phyloP scores from a whole-genome alignment of 1,284 basidiomycete species.

The Papiliotrema laurentii region DNA sequence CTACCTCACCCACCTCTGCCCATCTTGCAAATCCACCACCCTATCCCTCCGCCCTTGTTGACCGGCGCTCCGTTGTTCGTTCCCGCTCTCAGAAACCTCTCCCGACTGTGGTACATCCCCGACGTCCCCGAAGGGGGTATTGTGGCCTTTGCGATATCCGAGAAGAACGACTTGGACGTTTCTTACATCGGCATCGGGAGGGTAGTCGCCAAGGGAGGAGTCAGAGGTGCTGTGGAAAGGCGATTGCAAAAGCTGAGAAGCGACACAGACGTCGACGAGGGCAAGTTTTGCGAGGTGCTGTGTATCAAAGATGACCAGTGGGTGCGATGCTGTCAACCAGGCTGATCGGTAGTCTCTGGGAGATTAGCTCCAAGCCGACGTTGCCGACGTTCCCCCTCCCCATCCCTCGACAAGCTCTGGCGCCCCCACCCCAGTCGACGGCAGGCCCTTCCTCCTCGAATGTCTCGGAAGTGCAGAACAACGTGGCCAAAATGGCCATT shows the following conservation, averaged over 20 bases:
- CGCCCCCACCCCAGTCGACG: conserved; percentile 11
- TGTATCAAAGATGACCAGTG: conserved; percentile 45
- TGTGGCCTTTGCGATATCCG: conserved; percentile 33
- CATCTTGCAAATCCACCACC: conserved; percentile 38
- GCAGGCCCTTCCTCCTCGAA: conserved; percentile 8
- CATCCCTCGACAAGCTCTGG: conserved; percentile 22
- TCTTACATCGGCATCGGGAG: conserved; percentile 39
- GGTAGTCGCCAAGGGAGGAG: conserved; percentile 37
- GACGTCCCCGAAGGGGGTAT: conserved; percentile 33
- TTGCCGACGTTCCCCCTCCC: conserved; percentile 26
- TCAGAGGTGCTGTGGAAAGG: conserved; percentile 34
- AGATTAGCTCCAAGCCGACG: conserved; percentile 32
- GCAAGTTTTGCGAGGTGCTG: conserved; percentile 43
- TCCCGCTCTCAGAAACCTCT: conserved; percentile 40
- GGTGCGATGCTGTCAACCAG: conserved; percentile 11
- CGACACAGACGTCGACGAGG: conserved; percentile 37
- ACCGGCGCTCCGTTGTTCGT: conserved; percentile 52
- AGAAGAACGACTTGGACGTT: conserved; percentile 19
- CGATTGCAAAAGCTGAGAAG: conserved; percentile 19
- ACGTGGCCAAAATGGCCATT: conserved; percentile 53
- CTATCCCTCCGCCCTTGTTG: conserved; percentile 45
- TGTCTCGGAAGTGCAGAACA: not conserved
- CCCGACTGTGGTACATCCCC: conserved; percentile 34
- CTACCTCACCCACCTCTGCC: conserved; percentile 31
- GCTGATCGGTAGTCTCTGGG: conserved; percentile 36